Evolutionary conservation across 2,329 filamentous ascomycete species (phyloP).

Genomic region (Chaetoscypha palmicola): DNA sequence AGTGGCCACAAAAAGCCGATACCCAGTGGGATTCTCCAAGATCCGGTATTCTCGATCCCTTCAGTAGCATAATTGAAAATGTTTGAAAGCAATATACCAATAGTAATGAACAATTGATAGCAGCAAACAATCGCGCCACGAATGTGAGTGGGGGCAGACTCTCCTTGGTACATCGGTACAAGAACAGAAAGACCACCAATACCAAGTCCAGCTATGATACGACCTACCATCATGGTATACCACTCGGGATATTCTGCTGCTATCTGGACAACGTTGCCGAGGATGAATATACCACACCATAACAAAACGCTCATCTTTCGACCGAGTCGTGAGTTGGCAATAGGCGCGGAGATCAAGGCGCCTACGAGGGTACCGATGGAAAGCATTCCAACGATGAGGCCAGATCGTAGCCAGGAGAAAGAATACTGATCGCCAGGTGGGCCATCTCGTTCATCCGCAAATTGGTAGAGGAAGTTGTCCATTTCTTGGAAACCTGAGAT

Average conservation of each 20-base stretch:
- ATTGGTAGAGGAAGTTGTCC: constrained; percentile 45
- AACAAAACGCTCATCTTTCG: constrained; percentile 63
- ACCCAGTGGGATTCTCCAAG: constrained; percentile 73
- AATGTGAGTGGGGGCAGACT: constrained; percentile 54
- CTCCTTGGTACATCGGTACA: constrained; percentile 75
- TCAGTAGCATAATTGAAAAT: constrained; percentile 67
- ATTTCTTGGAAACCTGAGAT: constrained; percentile 55
- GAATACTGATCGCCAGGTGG: constrained; percentile 38
- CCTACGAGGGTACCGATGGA: constrained; percentile 76
- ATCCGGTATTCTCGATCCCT: constrained; percentile 50
- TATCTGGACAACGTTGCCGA: constrained; percentile 55
- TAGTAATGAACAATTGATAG: constrained; percentile 62
- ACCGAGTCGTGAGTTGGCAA: constrained; percentile 66
- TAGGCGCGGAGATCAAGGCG: constrained; percentile 63
- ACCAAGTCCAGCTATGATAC: constrained; percentile 68
- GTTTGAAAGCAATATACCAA: constrained; percentile 70
- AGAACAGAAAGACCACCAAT: constrained; percentile 75
- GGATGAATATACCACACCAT: constrained; percentile 64
- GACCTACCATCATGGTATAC: constrained; percentile 42
- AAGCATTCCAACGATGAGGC: constrained; percentile 42
- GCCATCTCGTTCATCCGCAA: background rate
- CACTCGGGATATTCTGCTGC: constrained; percentile 41
- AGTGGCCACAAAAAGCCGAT: constrained; percentile 76
- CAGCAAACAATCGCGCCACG: constrained; percentile 68
- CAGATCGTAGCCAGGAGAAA: constrained; percentile 46